These are phyloP conservation scores for Raphidocelis subcapitata DNA, from an alignment of 139 green algal genomes.

Conservation along the genomic window DNA sequence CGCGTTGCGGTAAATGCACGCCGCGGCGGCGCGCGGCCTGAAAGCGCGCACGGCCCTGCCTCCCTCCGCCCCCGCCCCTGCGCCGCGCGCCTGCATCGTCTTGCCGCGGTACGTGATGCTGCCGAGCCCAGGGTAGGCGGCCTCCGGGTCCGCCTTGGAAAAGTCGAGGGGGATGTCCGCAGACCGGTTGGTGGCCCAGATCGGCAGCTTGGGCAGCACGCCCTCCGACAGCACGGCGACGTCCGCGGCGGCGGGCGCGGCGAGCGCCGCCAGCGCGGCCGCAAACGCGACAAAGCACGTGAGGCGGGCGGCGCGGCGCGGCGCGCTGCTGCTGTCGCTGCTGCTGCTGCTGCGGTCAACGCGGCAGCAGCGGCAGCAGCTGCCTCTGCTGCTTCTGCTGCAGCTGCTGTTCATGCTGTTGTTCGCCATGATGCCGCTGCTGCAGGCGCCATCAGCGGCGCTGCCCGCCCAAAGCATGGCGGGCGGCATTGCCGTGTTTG, in stretches of 20 bases:
- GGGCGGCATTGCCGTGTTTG: too few species aligned
- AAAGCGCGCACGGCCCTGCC: too few species aligned
- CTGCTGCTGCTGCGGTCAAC: background rate
- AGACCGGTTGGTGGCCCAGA: slow-evolving; percentile 22
- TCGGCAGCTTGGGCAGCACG: slow-evolving; percentile 19
- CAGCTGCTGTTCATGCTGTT: background rate
- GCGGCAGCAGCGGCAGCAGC: too few species aligned
- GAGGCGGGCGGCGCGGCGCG: too few species aligned
- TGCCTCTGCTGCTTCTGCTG: too few species aligned
- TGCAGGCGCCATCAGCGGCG: too few species aligned
- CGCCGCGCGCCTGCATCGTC: background rate
- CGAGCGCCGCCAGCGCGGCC: background rate
- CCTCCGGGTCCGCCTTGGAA: slow-evolving; percentile 29
- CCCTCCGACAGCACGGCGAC: slow-evolving; percentile 13
- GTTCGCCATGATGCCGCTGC: background rate
- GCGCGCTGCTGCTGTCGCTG: slow-evolving; percentile 9
- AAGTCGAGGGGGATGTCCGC: slow-evolving; percentile 30
- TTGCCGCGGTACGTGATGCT: slow-evolving; percentile 3
- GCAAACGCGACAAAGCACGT: too few species aligned
- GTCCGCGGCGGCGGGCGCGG: slow-evolving; percentile 7
- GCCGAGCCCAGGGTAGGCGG: slow-evolving; percentile 2
- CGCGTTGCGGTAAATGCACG: too few species aligned
- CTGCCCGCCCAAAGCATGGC: too few species aligned
- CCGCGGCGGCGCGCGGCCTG: too few species aligned
- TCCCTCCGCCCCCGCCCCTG: too few species aligned